These are phyloP conservation scores for Stropharia rugosoannulata DNA, from an alignment of 768 basidiomycete genomes.

Conservation along the genomic window DNA sequence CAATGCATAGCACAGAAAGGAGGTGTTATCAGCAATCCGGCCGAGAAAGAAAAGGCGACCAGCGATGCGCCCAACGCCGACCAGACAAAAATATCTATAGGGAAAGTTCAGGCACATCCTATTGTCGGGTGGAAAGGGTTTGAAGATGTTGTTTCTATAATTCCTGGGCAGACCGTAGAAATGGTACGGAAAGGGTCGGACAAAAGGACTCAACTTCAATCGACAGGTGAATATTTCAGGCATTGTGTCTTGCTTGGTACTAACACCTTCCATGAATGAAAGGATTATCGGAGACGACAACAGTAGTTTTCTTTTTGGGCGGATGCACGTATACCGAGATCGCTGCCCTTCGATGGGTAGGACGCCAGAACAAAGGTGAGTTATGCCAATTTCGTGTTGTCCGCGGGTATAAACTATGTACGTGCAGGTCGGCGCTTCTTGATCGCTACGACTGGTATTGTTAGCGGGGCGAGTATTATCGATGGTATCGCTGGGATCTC, in stretches of 20 bases:
- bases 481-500: constrained; percentile 56
- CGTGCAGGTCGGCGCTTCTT: constrained; percentile 78
- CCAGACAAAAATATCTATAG: constrained; percentile 34
- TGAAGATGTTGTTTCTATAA: constrained; percentile 79
- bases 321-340: constrained; percentile 98
- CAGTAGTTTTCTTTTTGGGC: constrained; percentile 94
- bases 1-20: constrained; percentile 94
- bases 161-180: constrained; percentile 89
- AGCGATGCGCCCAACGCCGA: constrained; percentile 33
- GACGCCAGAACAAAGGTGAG: constrained; percentile 78
- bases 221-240: constrained; percentile 7
- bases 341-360: constrained; percentile 91
- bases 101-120: constrained; percentile 81
- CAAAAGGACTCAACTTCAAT: constrained; percentile 15
- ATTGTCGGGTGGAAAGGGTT: constrained; percentile 98
- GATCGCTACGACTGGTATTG: constrained; percentile 89
- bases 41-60: constrained; percentile 50
- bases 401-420: constrained; percentile 10
- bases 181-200: constrained; percentile 44
- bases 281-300: constrained; percentile 52
- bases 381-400: constrained; percentile 10
- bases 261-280: constrained; percentile 5
- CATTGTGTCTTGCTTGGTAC: constrained; percentile 4
- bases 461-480: constrained; percentile 74
- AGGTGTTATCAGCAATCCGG: constrained; percentile 81